Evolutionary conservation across 2,329 filamentous ascomycete genomes (phyloP).

Genomic region (Alternaria consortialis): DNA sequence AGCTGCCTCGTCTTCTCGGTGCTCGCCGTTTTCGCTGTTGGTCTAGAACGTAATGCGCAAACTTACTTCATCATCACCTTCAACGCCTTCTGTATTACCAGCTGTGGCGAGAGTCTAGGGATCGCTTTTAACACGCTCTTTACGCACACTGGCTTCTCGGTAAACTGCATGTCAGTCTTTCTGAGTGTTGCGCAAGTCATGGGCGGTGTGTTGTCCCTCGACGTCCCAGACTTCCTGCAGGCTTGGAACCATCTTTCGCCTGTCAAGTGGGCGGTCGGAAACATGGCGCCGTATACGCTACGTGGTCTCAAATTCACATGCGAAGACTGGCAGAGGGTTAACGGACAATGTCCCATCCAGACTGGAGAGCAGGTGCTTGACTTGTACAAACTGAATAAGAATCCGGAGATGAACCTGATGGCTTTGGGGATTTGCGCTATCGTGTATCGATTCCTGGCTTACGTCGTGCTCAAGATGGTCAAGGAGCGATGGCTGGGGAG

Average conservation of each 20-base stretch:
- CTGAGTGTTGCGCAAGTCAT: constrained; percentile 76
- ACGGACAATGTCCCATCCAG: constrained; percentile 70
- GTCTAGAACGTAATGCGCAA: constrained; percentile 67
- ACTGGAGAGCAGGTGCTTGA: constrained; percentile 73
- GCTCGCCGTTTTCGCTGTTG: constrained; percentile 70
- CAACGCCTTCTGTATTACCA: constrained; percentile 76
- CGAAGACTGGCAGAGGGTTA: constrained; percentile 65
- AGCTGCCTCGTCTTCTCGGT: constrained; percentile 72
- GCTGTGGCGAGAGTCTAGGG: constrained; percentile 77
- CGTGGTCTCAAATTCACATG: constrained; percentile 71
- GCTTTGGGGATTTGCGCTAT: constrained; percentile 71
- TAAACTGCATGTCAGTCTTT: constrained; percentile 75
- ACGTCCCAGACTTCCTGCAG: constrained; percentile 18
- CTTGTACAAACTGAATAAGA: constrained; percentile 71
- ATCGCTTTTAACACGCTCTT: constrained; percentile 85
- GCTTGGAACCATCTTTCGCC: constrained; percentile 77
- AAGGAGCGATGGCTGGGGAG: constrained; percentile 61
- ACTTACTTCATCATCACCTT: constrained; percentile 75
- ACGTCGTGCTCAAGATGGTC: constrained; percentile 63
- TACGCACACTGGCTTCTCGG: constrained; percentile 76
- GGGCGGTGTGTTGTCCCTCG: constrained; percentile 45
- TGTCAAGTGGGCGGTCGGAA: constrained; percentile 73
- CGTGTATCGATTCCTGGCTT: constrained; percentile 71
- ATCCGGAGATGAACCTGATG: constrained; percentile 69
- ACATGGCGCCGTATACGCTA: constrained; percentile 72